phyloP scores from a whole-genome alignment of 768 basidiomycete genomes.

The Mrakia blollopis region DNA sequence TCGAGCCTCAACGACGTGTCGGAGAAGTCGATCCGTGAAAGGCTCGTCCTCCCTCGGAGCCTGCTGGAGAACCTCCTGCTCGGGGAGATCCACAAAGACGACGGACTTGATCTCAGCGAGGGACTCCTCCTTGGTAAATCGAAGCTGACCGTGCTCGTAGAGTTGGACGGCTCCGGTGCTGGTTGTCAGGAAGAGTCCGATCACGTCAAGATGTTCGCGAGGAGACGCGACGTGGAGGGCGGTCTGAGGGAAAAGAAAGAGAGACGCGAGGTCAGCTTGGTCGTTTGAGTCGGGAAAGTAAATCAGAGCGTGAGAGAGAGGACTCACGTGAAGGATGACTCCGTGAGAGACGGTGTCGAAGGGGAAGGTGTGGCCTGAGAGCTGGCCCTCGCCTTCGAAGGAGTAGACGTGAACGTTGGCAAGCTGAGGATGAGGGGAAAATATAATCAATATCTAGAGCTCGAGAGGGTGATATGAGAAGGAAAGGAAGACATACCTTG shows the following conservation, averaged over 20 bases:
- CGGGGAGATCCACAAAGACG: slow-evolving; percentile 75
- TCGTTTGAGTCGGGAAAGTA: neutral
- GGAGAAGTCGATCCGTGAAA: slow-evolving; percentile 35
- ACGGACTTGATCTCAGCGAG: slow-evolving; percentile 60
- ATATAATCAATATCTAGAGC: slow-evolving; percentile 42
- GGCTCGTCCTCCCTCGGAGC: slow-evolving; percentile 38
- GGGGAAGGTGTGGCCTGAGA: slow-evolving; percentile 56
- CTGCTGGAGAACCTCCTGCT: slow-evolving; percentile 38
- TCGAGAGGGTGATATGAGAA: too few relatives aligned
- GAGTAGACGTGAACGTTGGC: too few relatives aligned
- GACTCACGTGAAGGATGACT: slow-evolving; percentile 58
- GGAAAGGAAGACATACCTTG: too few relatives aligned
- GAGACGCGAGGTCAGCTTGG: neutral
- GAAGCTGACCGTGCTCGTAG: slow-evolving; percentile 59
- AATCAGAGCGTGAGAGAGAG: neutral
- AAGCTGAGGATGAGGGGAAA: slow-evolving; percentile 35
- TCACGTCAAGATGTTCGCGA: too few relatives aligned
- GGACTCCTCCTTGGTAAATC: slow-evolving; percentile 78
- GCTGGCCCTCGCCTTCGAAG: slow-evolving; percentile 47
- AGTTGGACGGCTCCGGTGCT: slow-evolving; percentile 72
- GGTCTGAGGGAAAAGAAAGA: slow-evolving; percentile 46
- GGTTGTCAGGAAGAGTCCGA: slow-evolving; percentile 56
- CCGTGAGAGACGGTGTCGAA: slow-evolving; percentile 67
- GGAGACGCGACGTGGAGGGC: slow-evolving; percentile 39
- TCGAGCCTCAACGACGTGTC: slow-evolving; percentile 41